Conservation (phyloP, 805 yeast species). For the Hanseniaspora thailandica region DNA sequence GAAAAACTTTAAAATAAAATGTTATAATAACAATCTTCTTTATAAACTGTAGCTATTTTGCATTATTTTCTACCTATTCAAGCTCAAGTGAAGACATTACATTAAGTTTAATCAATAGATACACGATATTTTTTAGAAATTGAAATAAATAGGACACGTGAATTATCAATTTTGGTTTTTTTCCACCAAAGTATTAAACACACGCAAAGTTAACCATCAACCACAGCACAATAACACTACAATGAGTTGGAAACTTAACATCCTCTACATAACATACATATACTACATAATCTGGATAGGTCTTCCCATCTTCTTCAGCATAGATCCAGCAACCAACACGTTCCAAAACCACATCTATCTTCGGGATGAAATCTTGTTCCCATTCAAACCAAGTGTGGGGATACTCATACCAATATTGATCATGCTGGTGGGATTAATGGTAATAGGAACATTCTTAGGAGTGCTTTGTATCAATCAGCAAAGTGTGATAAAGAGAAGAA, state of each 20-base stretch:
- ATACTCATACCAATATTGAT: slow-evolving; percentile 25
- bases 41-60: no score
- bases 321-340: background rate
- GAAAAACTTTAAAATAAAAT: no score
- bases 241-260: background rate
- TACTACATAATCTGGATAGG: slow-evolving; percentile 27
- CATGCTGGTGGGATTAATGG: slow-evolving; percentile 22
- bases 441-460: slow-evolving; percentile 24
- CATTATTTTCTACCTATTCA: no score
- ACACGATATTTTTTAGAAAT: no score
- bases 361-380: slow-evolving; percentile 19
- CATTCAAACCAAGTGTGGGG: slow-evolving; percentile 26
- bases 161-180: background rate
- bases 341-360: background rate
- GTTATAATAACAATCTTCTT: no score
- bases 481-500: background rate
- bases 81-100: background rate
- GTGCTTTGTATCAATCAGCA: slow-evolving; percentile 14
- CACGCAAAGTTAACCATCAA: no score
- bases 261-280: slow-evolving; percentile 14
- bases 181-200: background rate
- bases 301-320: slow-evolving; percentile 23
- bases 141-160: background rate
- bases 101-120: background rate
- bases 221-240: background rate